phyloP scores from a whole-genome alignment of 2,329 filamentous ascomycete genomes.

The Colletotrichum sp. region DNA sequence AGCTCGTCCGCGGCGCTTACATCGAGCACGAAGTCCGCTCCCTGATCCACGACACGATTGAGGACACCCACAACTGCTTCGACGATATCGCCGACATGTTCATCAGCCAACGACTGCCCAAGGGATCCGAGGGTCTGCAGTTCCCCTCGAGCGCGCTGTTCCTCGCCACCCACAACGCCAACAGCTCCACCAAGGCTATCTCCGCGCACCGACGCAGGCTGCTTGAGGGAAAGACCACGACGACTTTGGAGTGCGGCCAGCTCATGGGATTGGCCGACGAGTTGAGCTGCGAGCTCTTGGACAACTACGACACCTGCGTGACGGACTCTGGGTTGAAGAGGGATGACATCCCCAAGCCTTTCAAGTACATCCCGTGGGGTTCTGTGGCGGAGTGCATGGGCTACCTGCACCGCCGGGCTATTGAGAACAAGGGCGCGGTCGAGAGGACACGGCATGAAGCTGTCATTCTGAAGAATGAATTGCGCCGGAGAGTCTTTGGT shows the following conservation, averaged over 20 bases:
- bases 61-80: constrained; percentile 74
- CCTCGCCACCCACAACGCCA: constrained; percentile 80
- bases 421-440: constrained; percentile 24
- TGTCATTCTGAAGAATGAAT: constrained; percentile 30
- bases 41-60: constrained; percentile 75
- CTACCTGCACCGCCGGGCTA: constrained; percentile 24
- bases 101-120: constrained; percentile 61
- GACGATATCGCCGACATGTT: constrained; percentile 73
- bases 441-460: constrained; percentile 30
- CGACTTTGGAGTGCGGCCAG: constrained; percentile 42
- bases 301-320: constrained; percentile 13
- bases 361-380: constrained; percentile 26
- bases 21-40: constrained; percentile 72
- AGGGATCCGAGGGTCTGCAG: constrained; percentile 43
- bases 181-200: constrained; percentile 61
- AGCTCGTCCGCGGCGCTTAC: constrained; percentile 79
- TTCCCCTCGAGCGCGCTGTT: constrained; percentile 66
- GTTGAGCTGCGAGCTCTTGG: constrained; percentile 70
- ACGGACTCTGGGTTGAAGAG: constrained; percentile 6
- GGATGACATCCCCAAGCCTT: constrained; percentile 18
- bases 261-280: constrained; percentile 84
- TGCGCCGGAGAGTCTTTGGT: constrained; percentile 30
- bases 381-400: constrained; percentile 26
- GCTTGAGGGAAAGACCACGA: constrained; percentile 46
- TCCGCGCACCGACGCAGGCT: constrained; percentile 59